phyloP scores from a whole-genome alignment of 2,329 filamentous ascomycete genomes.

The Colletotrichum navitas region DNA sequence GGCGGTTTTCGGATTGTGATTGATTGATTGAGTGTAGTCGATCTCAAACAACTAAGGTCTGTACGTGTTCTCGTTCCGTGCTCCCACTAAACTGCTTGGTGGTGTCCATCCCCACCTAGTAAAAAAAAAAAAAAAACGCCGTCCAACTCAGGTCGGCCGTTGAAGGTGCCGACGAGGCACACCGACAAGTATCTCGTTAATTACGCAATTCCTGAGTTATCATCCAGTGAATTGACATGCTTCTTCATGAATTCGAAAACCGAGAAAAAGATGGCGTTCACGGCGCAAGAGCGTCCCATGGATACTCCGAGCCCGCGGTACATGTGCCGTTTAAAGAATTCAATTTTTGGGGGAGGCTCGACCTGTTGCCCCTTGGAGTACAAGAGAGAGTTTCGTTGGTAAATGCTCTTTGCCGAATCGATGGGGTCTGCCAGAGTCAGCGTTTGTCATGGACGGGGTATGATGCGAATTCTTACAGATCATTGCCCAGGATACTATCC shows the following conservation, averaged over 20 bases:
- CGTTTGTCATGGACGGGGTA: neutral
- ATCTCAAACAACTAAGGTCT: slow-evolving; percentile 16
- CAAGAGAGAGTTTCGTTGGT: slow-evolving; percentile 84
- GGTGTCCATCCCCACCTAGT: slow-evolving; percentile 17
- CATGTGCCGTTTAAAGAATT: slow-evolving; percentile 82
- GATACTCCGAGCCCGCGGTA: slow-evolving; percentile 87
- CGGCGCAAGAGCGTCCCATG: slow-evolving; percentile 83
- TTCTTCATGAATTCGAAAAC: slow-evolving; percentile 88
- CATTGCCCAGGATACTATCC: slow-evolving; percentile 84
- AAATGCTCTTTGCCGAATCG: slow-evolving; percentile 87
- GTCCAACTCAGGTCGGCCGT: slow-evolving; percentile 18
- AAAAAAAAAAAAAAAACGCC: neutral
- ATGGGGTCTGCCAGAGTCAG: slow-evolving; percentile 67
- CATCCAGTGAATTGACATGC: slow-evolving; percentile 68
- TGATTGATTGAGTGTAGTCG: slow-evolving; percentile 13
- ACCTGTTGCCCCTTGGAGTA: slow-evolving; percentile 74
- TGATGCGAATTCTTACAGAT: slow-evolving; percentile 67
- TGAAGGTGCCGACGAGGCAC: neutral
- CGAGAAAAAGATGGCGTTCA: slow-evolving; percentile 92
- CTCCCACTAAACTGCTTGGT: neutral
- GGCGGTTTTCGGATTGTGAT: neutral
- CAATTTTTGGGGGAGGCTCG: slow-evolving; percentile 77
- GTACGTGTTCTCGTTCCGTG: slow-evolving; percentile 22
- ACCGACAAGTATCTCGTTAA: slow-evolving; percentile 14
- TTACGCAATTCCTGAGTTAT: slow-evolving; percentile 47